These are phyloP conservation scores for Knoxia roxburghii DNA, from an alignment of 257 asterid genomes.

Conservation along the genomic window DNA sequence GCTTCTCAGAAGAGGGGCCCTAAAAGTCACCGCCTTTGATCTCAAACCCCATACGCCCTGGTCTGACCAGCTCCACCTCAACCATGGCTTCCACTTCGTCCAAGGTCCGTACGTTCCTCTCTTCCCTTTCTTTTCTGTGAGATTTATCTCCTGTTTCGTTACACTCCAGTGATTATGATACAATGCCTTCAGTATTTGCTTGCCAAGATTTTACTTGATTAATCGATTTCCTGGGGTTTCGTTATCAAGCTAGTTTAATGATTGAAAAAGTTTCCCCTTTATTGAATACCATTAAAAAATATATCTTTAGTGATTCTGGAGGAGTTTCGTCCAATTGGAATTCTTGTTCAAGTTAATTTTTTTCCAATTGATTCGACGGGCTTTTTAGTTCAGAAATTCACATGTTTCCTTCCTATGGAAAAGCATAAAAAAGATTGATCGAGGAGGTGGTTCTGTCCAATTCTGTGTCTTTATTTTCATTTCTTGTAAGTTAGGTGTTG, in stretches of 20 bases:
- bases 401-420: background rate
- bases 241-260: too few relatives aligned
- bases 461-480: background rate
- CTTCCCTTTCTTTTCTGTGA: background rate
- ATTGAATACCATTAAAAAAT: too few relatives aligned
- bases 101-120: slow-evolving; percentile 40
- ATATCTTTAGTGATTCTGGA: too few relatives aligned
- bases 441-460: background rate
- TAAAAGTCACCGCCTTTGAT: slow-evolving; percentile 73
- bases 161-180: too few relatives aligned
- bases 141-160: background rate
- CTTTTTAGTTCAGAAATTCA: background rate
- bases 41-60: slow-evolving; percentile 65
- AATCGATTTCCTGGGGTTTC: too few relatives aligned
- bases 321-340: too few relatives aligned
- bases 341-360: too few relatives aligned
- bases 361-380: too few relatives aligned
- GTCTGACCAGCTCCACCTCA: slow-evolving; percentile 48
- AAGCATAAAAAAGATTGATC: background rate
- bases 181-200: too few relatives aligned
- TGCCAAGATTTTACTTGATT: too few relatives aligned
- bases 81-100: slow-evolving; percentile 46
- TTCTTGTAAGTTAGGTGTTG: background rate
- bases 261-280: too few relatives aligned
- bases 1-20: slow-evolving; percentile 77